Base-by-base conservation (phyloP, 208 protist species). In the Acanthamoeba sp. region DNA sequence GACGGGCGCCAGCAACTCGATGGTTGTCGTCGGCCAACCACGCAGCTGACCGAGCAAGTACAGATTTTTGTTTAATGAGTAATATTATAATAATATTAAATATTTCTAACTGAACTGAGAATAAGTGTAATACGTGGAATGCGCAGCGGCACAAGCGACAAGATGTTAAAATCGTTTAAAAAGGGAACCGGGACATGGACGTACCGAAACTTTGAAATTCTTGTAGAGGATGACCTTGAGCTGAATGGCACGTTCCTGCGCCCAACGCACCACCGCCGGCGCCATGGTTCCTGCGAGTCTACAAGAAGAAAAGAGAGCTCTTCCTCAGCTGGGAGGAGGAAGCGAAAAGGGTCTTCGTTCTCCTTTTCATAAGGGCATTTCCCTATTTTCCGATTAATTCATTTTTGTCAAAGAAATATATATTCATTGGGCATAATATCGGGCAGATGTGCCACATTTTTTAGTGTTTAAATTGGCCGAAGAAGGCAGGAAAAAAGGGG, bases 201-300 rank as follows among this genome's bases (percentile, higher is more conserved):
- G 45, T 87, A 87, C 78, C 78, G 78, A 24, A 34, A 87, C 34
- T 59, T 87, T 87, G 29, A 42, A 87, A 38, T 87, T 87, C 42
- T 87, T 87, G 78, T 87, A 87, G 50, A 50, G 50, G 27, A 87
- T 87, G 45, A 87, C 78, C 50, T 87, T 87, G 78, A 87, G 78
- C 50, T 87, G 78, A 36, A 87, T 55, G 45, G 50, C 40, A 6
- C 40, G 42, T 32, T 87, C 78, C 78, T 32, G 22, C 22, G 66
- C 66, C 45, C 45, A 50, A 22, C 36, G 16, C 66, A 18, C 66
- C n/a, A 16, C 12, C 40, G 29, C 32, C 5, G 66, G 29, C 20
- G 29, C 29, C n/a, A 34, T 34, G 62, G 29, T 69, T 3, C n/a
- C 12, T 50, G 45, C 45, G n/a, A n/a, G n/a, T n/a, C n/a, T n/a